These are phyloP conservation scores for Myxozyma udenii DNA, from an alignment of 805 yeast genomes.

Conservation along the genomic window DNA sequence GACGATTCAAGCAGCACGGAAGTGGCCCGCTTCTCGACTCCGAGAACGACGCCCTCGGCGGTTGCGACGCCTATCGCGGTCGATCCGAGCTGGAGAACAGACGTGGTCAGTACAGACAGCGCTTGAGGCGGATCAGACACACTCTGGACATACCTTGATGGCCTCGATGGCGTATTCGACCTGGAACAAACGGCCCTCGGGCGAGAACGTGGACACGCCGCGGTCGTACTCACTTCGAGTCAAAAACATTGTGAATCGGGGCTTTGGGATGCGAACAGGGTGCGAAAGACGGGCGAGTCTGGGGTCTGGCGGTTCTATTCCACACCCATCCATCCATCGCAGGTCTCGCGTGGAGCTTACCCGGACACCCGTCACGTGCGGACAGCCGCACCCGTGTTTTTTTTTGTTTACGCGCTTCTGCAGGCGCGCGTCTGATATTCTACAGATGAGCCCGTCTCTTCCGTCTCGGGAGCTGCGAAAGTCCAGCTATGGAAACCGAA, in stretches of 20 bases:
- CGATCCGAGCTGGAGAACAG: slow-evolving; percentile 58
- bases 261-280: neutral
- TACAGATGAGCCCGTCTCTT: too few species aligned
- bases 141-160: slow-evolving; percentile 54
- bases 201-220: slow-evolving; percentile 97
- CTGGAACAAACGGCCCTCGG: slow-evolving; percentile 97
- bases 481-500: too few species aligned
- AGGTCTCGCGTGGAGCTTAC: too few species aligned
- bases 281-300: neutral
- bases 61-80: slow-evolving; percentile 97
- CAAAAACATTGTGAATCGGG: slow-evolving; percentile 67
- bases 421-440: too few species aligned
- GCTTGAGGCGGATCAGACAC: neutral
- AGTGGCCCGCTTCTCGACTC: slow-evolving; percentile 96
- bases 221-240: slow-evolving; percentile 99
- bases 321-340: too few species aligned
- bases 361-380: neutral
- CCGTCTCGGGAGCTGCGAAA: too few species aligned
- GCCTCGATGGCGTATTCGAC: slow-evolving; percentile 98
- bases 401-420: too few species aligned
- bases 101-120: slow-evolving; percentile 6
- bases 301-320: neutral
- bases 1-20: slow-evolving; percentile 86
- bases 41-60: slow-evolving; percentile 90
- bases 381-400: neutral